A percentile compares a stretch with the other conserved stretches of the same genome.
These are phyloP conservation scores for Poterioochromonas sp. DNA, from an alignment of 352 stramenopile genomes.

Conservation along the genomic window DNA sequence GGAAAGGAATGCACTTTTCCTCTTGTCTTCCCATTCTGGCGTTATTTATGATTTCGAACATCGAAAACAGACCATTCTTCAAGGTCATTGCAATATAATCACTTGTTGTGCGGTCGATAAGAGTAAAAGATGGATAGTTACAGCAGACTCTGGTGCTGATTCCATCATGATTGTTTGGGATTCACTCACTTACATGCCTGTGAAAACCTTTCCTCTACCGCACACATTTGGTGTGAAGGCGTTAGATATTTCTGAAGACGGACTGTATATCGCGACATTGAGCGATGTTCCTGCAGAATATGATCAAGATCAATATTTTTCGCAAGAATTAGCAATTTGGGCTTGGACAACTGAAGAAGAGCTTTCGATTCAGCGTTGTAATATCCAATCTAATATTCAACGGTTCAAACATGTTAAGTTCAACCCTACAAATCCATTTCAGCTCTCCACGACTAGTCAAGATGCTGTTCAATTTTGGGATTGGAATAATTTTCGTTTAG, in stretches of 20 bases:
- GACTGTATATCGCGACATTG: slow-evolving; percentile 73
- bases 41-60: slow-evolving; percentile 80
- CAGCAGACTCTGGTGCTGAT: slow-evolving; percentile 66
- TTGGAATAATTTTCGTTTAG: slow-evolving; percentile 62
- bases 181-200: slow-evolving; percentile 59
- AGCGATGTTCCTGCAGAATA: background rate
- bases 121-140: slow-evolving; percentile 83
- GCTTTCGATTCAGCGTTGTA: slow-evolving; percentile 39
- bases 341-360: slow-evolving; percentile 59
- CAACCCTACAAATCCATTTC: slow-evolving; percentile 69
- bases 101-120: slow-evolving; percentile 70
- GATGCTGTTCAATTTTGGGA: slow-evolving; percentile 77
- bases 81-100: slow-evolving; percentile 74
- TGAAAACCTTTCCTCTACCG: slow-evolving; percentile 69
- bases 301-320: slow-evolving; percentile 45
- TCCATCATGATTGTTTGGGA: slow-evolving; percentile 85
- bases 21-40: slow-evolving; percentile 74
- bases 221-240: slow-evolving; percentile 63
- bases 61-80: slow-evolving; percentile 69
- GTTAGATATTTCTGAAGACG: slow-evolving; percentile 74
- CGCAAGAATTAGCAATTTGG: slow-evolving; percentile 72
- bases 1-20: slow-evolving; percentile 61
- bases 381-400: slow-evolving; percentile 51
- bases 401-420: slow-evolving; percentile 71
- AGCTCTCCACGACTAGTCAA: slow-evolving; percentile 73